Evolutionary conservation across 1,284 basidiomycete species (phyloP), one percentile per base, ranked within the genome.

Genomic region (Athelia psychrophila): DNA sequence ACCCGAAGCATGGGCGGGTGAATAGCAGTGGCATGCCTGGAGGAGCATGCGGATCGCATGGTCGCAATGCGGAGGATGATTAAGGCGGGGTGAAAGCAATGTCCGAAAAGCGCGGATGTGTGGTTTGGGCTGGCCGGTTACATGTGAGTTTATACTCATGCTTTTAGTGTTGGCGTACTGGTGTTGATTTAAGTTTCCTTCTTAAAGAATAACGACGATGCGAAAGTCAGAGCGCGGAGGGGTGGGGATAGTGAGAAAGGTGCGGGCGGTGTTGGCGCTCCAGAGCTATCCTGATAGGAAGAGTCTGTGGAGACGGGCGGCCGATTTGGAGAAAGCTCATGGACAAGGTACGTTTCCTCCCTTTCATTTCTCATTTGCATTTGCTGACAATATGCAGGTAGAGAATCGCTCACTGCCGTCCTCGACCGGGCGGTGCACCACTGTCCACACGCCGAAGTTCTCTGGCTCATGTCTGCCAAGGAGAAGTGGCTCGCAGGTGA

Each of bases 391-490:
- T 2, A 20, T 20, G 18, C 32, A 30, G 6, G 20, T 55, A 91
- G 87, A 49, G 87, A 91, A 56, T 85, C 88, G 15, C 78, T 98
- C n/a, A 85, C 93, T 60, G 84, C 84, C 1, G 80, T 98, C 2
- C 79, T 98, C 36, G 79, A 80, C 48, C 82, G 87, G 40, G 95
- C 95, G 0, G 93, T 96, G 18, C 78, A 88, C 51, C 85, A 91
- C 64, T 96, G 93, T 64, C 95, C 96, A 1, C 91, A 95, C 58
- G 94, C 94, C 1, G 96, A 99, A 68, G 88, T 93, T 0, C 76
- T 99, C 1, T 99, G 97, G 96, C 80, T 99, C 44, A 95, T 97
- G 91, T 86, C 90, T 51, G 96, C 96, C 2, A 95, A 97, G 70
- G 94, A 98, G 73, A 92, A 92, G 64, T 96, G 94, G 93, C 66